A percentile compares a stretch with the other conserved stretches of the same genome.
These are phyloP conservation scores for Cordyceps cateniannulata DNA, from an alignment of 2,329 filamentous ascomycete genomes.

Conservation along the genomic window DNA sequence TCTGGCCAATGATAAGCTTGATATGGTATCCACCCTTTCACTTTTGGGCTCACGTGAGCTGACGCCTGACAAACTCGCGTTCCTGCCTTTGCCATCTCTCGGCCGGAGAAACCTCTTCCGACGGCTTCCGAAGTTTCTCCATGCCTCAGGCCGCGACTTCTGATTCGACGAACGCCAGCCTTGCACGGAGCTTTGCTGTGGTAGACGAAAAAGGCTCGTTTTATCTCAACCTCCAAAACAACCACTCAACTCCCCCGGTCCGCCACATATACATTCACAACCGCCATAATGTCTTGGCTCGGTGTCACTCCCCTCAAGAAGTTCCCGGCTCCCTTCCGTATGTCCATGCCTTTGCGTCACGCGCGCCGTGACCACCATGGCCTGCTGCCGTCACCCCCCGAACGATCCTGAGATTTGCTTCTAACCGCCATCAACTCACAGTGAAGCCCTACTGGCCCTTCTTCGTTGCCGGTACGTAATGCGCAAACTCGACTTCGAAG, in stretches of 20 bases:
- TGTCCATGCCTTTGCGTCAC: constrained; percentile 38
- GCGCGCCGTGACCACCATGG: not conserved
- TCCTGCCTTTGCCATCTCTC: not conserved
- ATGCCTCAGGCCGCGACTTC: constrained; percentile 10
- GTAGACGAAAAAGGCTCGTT: constrained; percentile 14
- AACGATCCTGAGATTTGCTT: constrained; percentile 5
- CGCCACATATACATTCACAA: constrained; percentile 29
- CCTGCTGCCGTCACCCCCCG: not conserved
- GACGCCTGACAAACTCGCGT: not conserved
- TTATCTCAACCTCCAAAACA: constrained; percentile 13
- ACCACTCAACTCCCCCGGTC: constrained; percentile 28
- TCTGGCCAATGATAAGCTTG: not conserved
- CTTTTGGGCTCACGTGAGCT: constrained; percentile 4
- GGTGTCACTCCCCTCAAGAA: constrained; percentile 64
- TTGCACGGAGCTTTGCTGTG: constrained; percentile 8
- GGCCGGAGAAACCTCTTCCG: constrained; percentile 4
- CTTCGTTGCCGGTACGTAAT: constrained; percentile 80
- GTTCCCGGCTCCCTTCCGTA: constrained; percentile 73
- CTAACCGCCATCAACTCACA: constrained; percentile 34
- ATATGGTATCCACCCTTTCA: not conserved
- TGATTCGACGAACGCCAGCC: constrained; percentile 8
- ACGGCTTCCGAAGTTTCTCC: constrained; percentile 6
- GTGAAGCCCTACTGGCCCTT: constrained; percentile 90
- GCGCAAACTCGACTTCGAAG: constrained; percentile 16
- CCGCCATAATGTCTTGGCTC: constrained; percentile 67